Evolutionary conservation across 345 rosid genomes (phyloP), one percentile per base, ranked within the genome.

Genomic region (Excoecaria cochinchinensis): DNA sequence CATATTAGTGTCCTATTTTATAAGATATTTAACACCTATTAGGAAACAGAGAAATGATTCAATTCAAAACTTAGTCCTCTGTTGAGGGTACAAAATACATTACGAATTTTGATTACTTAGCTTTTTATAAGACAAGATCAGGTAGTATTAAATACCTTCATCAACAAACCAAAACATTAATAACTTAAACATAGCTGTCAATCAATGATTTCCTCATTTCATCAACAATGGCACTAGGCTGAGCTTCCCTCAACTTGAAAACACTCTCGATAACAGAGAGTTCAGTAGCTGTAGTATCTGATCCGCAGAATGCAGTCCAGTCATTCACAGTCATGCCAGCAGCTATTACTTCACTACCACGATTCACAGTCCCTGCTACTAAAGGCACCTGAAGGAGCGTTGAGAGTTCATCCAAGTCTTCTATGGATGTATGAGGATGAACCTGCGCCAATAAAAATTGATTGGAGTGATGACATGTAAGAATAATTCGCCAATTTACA

Each of bases 161-260:
- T 8, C 4, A n/a, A 38, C 21, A 56, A 14, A 22, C 55, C 15
- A 47, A 31, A 31, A 47, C 75, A 47, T 62, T 21, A 48, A 24
- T 9, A n/a, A 22, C 60, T 85, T 78, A 90, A 75, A 90, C 97
- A 74, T 87, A 87, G 70, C 79, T 92, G 78, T 92, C 98, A 55
- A 95, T 91, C 77, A 95, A 79, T 0, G 97, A 93, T 81, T 87
- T 93, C 86, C 99, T 91, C 96, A 91, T 92, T 86, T 95, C 97
- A 14, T 89, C 91, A 0, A 91, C 92, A 15, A 91, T 86, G 44
- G 94, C 89, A 83, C 83, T 89, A 11, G 97, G 97, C 74, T 89
- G 97, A 39, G 97, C 91, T 83, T 92, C 96, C 85, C 98, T 86
- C 85, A 95, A 83, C 86, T 91, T 91, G 91, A 95, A 91, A 65